Percentiles rank a stretch among this genome's conserved stretches.
Conservation (phyloP, 2,329 filamentous ascomycete genomes). For the Mycosphaerelloides madeirae region DNA sequence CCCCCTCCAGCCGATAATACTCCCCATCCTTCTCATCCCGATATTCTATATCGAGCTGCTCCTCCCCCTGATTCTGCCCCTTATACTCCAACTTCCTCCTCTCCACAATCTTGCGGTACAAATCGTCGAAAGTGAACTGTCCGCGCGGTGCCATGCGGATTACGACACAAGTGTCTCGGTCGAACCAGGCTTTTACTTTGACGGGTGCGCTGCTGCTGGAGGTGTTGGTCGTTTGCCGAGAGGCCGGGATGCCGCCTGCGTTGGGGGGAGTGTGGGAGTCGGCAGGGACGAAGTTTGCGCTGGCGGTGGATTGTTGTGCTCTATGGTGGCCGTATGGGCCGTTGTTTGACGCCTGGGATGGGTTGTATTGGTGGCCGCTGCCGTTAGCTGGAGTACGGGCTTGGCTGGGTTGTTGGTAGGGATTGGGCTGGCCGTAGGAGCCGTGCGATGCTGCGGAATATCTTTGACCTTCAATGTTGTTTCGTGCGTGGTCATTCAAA, state of each 20-base stretch:
- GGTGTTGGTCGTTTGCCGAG: constrained; percentile 13
- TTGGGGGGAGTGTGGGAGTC: constrained; percentile 12
- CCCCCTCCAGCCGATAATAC: constrained; percentile 68
- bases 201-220: constrained; percentile 41
- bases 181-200: constrained; percentile 94
- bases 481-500: constrained; percentile 63
- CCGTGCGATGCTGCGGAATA: constrained; percentile 35
- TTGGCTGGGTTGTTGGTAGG: constrained; percentile 20
- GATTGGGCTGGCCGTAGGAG: constrained; percentile 17
- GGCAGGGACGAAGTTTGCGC: constrained; percentile 4
- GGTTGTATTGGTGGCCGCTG: constrained; percentile 24
- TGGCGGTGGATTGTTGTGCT: constrained; percentile 13
- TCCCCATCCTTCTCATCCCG: constrained; percentile 76
- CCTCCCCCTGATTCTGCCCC: constrained; percentile 33
- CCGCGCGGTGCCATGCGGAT: constrained; percentile 75
- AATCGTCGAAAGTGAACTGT: constrained; percentile 64
- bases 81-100: constrained; percentile 65
- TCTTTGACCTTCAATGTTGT: constrained; percentile 52
- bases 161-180: constrained; percentile 78
- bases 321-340: constrained; percentile 15
- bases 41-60: constrained; percentile 71
- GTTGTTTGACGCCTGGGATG: constrained; percentile 14
- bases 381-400: constrained; percentile 17
- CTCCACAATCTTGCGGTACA: constrained; percentile 80
- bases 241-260: constrained; percentile 9